A percentile compares a stretch with the other conserved stretches of the same genome.
phyloP scores from a whole-genome alignment of 768 basidiomycete species.

The Kwoniella europaea region DNA sequence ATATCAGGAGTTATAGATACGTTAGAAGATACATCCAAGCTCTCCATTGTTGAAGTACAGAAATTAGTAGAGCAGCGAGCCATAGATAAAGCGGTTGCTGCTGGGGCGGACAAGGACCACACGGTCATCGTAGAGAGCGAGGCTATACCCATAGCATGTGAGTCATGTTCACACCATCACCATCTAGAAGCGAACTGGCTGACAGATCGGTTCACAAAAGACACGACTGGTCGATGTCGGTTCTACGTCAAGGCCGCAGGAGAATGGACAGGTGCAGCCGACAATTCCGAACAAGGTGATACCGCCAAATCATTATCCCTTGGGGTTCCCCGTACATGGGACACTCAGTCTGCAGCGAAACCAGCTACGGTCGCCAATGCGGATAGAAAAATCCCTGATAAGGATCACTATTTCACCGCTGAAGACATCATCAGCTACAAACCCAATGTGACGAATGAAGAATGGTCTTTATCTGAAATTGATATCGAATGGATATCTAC shows the following conservation, averaged over 20 bases:
- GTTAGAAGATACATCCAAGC: slow-evolving; percentile 57
- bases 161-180: not conserved
- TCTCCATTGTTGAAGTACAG: slow-evolving; percentile 54
- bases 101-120: slow-evolving; percentile 62
- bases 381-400: not conserved
- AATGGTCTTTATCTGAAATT: slow-evolving; percentile 63
- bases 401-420: slow-evolving; percentile 17
- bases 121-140: slow-evolving; percentile 67
- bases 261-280: slow-evolving; percentile 56
- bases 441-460: slow-evolving; percentile 58
- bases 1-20: slow-evolving; percentile 66
- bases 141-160: slow-evolving; percentile 62
- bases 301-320: not conserved
- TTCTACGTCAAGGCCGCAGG: slow-evolving; percentile 70
- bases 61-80: slow-evolving; percentile 60
- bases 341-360: not conserved
- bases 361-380: slow-evolving; percentile 12
- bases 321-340: not conserved
- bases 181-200: not conserved
- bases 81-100: slow-evolving; percentile 61
- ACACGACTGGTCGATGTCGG: slow-evolving; percentile 51
- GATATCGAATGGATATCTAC: slow-evolving; percentile 68
- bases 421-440: slow-evolving; percentile 58
- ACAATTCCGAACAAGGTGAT: not conserved
- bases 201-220: slow-evolving; percentile 9